phyloP scores from a whole-genome alignment of 1,139 yeast species.

The Yamadazyma conglobata region DNA sequence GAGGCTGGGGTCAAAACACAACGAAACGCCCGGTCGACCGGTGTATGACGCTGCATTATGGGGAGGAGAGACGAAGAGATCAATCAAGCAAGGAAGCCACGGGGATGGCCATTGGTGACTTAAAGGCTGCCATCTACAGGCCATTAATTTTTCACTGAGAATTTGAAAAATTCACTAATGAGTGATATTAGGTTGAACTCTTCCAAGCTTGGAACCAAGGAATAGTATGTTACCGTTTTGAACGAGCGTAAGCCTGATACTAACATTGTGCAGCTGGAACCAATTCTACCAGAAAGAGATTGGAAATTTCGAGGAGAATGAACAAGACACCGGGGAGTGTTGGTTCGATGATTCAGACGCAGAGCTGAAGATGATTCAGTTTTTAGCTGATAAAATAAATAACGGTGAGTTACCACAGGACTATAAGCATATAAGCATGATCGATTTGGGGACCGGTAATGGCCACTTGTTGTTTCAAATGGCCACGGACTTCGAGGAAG shows the following conservation, averaged over 20 bases:
- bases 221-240: conserved; percentile 51
- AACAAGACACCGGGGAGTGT: conserved; percentile 87
- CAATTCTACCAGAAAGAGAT: conserved; percentile 74
- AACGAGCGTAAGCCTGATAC: conserved; percentile 10
- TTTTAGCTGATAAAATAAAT: conserved; percentile 38
- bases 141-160: too few species aligned
- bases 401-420: conserved; percentile 19
- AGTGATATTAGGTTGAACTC: conserved; percentile 59
- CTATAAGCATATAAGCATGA: conserved; percentile 39
- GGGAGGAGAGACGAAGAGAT: too few species aligned
- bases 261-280: conserved; percentile 66
- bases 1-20: too few species aligned
- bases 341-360: conserved; percentile 97
- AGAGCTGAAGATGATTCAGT: conserved; percentile 74
- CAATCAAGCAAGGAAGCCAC: too few species aligned
- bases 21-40: too few species aligned
- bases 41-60: too few species aligned
- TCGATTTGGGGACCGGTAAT: conserved; percentile 94
- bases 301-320: conserved; percentile 64
- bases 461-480: conserved; percentile 81
- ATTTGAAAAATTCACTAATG: conserved; percentile 18
- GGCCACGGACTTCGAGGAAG: conserved; percentile 46
- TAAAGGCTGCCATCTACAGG: too few species aligned
- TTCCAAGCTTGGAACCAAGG: conserved; percentile 74
- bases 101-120: too few species aligned